phyloP scores from a whole-genome alignment of 257 asterid genomes.

The Prunella vulgaris region DNA sequence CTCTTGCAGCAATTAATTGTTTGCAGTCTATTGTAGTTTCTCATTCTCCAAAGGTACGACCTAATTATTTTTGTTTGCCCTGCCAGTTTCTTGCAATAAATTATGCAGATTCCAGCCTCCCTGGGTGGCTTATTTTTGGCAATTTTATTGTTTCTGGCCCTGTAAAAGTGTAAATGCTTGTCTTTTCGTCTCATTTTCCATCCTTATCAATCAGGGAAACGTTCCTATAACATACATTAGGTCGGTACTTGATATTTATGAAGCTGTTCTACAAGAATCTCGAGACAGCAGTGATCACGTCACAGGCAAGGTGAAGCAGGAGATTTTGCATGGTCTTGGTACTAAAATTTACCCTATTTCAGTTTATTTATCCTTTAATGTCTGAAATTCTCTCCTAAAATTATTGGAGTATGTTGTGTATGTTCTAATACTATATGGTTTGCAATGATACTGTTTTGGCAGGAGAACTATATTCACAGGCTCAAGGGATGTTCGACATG shows the following conservation, averaged over 20 bases:
- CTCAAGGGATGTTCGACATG: conserved; percentile 73
- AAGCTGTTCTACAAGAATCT: conserved; percentile 67
- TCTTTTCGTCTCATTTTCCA: conserved; percentile 17
- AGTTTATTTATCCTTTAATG: neutral
- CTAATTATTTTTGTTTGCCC: conserved; percentile 5
- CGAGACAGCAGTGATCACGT: conserved; percentile 44
- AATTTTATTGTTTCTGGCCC: conserved; percentile 13
- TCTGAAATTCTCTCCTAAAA: neutral
- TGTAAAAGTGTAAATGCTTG: conserved; percentile 20
- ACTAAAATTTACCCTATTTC: conserved; percentile 28
- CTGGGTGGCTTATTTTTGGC: conserved; percentile 6
- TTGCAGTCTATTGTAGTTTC: conserved; percentile 84
- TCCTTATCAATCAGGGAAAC: conserved; percentile 61
- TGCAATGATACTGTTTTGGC: conserved; percentile 32
- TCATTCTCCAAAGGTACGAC: conserved; percentile 79
- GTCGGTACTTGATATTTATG: conserved; percentile 84
- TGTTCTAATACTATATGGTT: conserved; percentile 17
- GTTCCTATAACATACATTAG: conserved; percentile 61
- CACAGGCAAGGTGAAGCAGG: conserved; percentile 91
- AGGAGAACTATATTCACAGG: conserved; percentile 87
- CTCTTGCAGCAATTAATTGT: conserved; percentile 92
- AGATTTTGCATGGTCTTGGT: conserved; percentile 92
- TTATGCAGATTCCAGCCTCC: neutral
- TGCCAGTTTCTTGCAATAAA: conserved; percentile 4
- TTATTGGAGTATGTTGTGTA: neutral